Conservation (phyloP, 148 eudicot genomes). For the Diospyros lotus region DNA sequence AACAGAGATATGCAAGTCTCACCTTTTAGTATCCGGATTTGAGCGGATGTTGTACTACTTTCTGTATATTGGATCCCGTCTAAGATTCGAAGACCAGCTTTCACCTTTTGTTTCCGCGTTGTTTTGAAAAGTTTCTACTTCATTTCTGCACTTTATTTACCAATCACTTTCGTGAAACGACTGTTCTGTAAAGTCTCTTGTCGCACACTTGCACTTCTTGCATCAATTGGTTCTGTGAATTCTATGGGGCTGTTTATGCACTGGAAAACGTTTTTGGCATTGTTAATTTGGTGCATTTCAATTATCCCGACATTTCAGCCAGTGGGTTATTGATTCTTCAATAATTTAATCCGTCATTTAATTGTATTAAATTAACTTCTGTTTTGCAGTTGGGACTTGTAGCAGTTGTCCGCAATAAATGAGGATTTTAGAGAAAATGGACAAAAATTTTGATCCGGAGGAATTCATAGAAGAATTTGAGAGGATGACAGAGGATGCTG, state of each 20-base stretch:
- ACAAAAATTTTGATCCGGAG: conserved; percentile 24
- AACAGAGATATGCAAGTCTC: background rate
- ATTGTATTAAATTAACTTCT: background rate
- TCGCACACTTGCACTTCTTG: background rate
- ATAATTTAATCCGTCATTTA: background rate
- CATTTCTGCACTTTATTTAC: background rate
- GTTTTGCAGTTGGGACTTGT: conserved; percentile 1
- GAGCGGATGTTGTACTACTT: background rate
- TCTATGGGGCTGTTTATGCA: background rate
- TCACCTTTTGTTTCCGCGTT: background rate
- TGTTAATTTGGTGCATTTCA: background rate
- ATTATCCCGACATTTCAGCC: no score
- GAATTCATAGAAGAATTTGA: conserved; percentile 42
- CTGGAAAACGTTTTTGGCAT: background rate
- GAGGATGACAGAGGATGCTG: conserved; percentile 36
- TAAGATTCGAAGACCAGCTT: background rate
- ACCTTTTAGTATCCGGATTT: conserved; percentile 5
- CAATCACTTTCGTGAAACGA: background rate
- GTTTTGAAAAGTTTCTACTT: background rate
- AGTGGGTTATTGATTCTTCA: background rate
- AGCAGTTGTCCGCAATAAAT: conserved; percentile 2
- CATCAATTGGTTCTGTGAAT: background rate
- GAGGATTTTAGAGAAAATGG: conserved; percentile 32
- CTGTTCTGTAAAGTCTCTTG: background rate
- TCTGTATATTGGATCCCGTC: no score